phyloP scores from a whole-genome alignment of 805 yeast genomes.

The Kazachstania psychrophila region DNA sequence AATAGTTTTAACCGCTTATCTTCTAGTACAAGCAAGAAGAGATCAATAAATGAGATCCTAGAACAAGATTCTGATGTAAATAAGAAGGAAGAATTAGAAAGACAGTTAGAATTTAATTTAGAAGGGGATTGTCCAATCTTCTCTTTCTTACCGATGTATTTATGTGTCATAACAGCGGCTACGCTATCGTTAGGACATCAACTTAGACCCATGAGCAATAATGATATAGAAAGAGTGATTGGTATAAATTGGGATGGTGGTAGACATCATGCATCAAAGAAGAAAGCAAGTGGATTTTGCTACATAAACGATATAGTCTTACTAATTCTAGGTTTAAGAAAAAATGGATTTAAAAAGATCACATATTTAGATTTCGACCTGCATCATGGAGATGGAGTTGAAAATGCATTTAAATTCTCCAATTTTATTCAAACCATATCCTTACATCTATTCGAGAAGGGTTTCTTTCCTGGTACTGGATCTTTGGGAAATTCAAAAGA shows the following conservation, averaged over 20 bases:
- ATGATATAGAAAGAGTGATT: slow-evolving; percentile 24
- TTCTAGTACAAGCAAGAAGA: not conserved
- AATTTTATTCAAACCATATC: slow-evolving; percentile 52
- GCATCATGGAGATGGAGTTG: slow-evolving; percentile 80
- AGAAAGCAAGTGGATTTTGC: slow-evolving; percentile 60
- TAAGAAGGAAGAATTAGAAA: slow-evolving; percentile 1
- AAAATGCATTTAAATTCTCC: slow-evolving; percentile 49
- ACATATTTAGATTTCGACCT: slow-evolving; percentile 63
- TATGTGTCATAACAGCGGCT: slow-evolving; percentile 44
- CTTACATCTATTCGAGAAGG: slow-evolving; percentile 52
- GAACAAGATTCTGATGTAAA: not conserved
- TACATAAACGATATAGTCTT: slow-evolving; percentile 62
- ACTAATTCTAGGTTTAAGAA: slow-evolving; percentile 43
- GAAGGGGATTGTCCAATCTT: slow-evolving; percentile 58
- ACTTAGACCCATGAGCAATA: slow-evolving; percentile 14
- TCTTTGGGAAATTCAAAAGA: slow-evolving; percentile 33
- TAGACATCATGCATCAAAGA: slow-evolving; percentile 54
- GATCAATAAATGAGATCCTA: not conserved
- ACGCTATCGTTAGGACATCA: slow-evolving; percentile 42
- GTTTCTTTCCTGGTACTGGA: slow-evolving; percentile 73
- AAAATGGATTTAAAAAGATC: slow-evolving; percentile 35
- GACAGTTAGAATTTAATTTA: slow-evolving; percentile 35
- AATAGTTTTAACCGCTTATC: not conserved
- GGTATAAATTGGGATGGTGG: slow-evolving; percentile 76
- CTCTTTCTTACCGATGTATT: slow-evolving; percentile 43